Evolutionary conservation across 306 rosid genomes (phyloP), one percentile per base, ranked within the genome.

Genomic region (Trifolium fragiferum): DNA sequence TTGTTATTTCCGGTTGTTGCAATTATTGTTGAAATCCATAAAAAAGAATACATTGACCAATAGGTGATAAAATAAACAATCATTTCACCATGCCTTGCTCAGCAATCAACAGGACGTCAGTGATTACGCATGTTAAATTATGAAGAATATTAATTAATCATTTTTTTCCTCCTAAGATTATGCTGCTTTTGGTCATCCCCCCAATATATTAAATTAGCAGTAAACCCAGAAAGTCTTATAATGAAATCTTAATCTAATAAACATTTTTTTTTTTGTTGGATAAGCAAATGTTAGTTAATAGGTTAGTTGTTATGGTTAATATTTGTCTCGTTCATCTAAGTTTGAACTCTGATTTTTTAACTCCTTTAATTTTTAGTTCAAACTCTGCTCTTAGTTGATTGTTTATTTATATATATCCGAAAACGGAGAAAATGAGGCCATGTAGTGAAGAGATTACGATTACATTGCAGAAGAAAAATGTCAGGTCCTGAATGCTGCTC

Each of bases 401-500:
- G 23, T 50, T 50, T 50, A 50, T 16, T 18, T 18, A 51, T 51
- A 51, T 51, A 51, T 8, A 51, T 8, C 21, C 23, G 12, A 50
- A 50, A 18, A 50, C 63, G 6, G 2, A 25, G 16, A 27, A 58
- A 59, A 59, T 59, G 18, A 27, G 64, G 64, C 38, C 16, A 13
- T 13, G 18, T 6, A 25, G 40, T 59, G 40, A 59, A 61, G 20
- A 51, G 11, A 18, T 51, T 10, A 7, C 67, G 11, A 18, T 51
- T 10, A 7, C 67, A 65, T 66, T 66, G 21, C 33, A 20, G 55
- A 44, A 25, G 37, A 59, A 60, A 10, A 7, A 74, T 73, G 78
- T 19, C 61, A 8, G 70, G 78, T 20, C 37, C 60, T 1, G 15
- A 44, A 20, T 73, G 78, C 61, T 74, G 78, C 54, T 74, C 78